Conservation (phyloP, 176 grass and related monocot genomes). For the Elymus sibiricus region DNA sequence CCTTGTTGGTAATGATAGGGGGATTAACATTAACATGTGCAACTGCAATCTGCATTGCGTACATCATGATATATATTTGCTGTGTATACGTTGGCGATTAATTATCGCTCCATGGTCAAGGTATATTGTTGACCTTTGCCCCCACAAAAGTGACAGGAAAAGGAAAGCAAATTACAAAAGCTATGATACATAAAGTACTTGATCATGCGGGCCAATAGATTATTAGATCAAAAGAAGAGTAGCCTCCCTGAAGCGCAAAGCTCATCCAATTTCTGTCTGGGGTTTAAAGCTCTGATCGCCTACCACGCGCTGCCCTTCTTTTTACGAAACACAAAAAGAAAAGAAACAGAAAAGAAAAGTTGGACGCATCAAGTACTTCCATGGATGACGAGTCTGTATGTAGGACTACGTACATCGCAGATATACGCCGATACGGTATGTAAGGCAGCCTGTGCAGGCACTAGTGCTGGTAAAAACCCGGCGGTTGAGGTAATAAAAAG, state of each 20-base stretch:
- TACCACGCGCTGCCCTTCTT: constrained; percentile 44
- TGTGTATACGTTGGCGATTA: too few relatives aligned
- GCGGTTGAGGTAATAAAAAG: neutral
- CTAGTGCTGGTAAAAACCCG: neutral
- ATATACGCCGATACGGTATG: neutral
- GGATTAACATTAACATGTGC: too few relatives aligned
- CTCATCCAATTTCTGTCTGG: constrained; percentile 9
- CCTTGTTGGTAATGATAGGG: too few relatives aligned
- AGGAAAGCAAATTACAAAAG: neutral
- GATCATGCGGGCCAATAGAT: neutral
- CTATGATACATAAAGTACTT: neutral
- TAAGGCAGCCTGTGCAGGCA: neutral
- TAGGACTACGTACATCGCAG: neutral
- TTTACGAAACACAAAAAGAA: neutral
- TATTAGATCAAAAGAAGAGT: neutral
- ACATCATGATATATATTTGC: too few relatives aligned
- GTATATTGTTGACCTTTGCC: neutral
- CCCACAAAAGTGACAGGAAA: constrained; percentile 14
- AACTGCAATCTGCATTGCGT: too few relatives aligned
- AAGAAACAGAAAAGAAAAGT: neutral
- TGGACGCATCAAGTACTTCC: constrained; percentile 9
- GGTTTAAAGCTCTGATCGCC: constrained; percentile 37
- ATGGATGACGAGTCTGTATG: neutral
- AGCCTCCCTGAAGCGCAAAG: constrained; percentile 28
- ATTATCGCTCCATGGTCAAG: constrained; percentile 4